These are phyloP conservation scores for Coprinopsis cinerea DNA, from an alignment of 768 basidiomycete genomes.

Conservation along the genomic window DNA sequence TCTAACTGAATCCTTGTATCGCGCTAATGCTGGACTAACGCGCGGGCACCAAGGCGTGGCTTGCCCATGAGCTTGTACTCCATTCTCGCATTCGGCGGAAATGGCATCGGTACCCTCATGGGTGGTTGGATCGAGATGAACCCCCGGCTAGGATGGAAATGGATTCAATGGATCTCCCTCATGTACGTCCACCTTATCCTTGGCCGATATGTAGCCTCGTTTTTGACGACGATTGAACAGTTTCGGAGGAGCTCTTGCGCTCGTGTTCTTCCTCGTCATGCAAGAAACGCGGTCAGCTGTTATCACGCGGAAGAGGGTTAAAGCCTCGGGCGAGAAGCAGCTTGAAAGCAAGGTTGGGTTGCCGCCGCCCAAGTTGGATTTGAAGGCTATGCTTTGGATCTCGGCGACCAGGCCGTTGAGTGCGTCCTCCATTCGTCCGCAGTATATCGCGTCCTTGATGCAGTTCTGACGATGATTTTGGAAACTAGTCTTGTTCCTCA, in stretches of 20 bases:
- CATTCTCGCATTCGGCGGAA: slow-evolving; percentile 50
- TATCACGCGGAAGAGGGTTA: slow-evolving; percentile 55
- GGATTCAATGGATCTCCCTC: slow-evolving; percentile 80
- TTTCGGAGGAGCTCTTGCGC: slow-evolving; percentile 18
- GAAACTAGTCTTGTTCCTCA: slow-evolving; percentile 48
- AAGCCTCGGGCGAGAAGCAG: slow-evolving; percentile 5
- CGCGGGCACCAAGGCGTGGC: slow-evolving; percentile 48
- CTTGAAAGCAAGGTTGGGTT: not conserved
- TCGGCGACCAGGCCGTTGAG: slow-evolving; percentile 65
- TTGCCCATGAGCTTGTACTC: slow-evolving; percentile 71
- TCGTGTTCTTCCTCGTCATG: slow-evolving; percentile 46
- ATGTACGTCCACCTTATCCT: slow-evolving; percentile 36
- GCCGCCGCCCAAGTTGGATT: slow-evolving; percentile 17
- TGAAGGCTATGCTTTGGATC: slow-evolving; percentile 51
- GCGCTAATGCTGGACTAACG: not conserved
- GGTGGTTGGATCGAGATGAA: slow-evolving; percentile 67
- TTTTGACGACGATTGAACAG: slow-evolving; percentile 5
- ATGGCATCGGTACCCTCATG: slow-evolving; percentile 56
- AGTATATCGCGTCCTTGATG: not conserved
- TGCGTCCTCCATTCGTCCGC: slow-evolving; percentile 32
- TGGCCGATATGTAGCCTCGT: not conserved
- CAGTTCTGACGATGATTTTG: not conserved
- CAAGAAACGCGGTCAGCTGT: slow-evolving; percentile 67
- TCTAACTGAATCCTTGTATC: not conserved
- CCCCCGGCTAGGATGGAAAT: slow-evolving; percentile 58